These are phyloP conservation scores for Scheffersomyces stambukii DNA, from an alignment of 1,139 yeast genomes.

Conservation along the genomic window DNA sequence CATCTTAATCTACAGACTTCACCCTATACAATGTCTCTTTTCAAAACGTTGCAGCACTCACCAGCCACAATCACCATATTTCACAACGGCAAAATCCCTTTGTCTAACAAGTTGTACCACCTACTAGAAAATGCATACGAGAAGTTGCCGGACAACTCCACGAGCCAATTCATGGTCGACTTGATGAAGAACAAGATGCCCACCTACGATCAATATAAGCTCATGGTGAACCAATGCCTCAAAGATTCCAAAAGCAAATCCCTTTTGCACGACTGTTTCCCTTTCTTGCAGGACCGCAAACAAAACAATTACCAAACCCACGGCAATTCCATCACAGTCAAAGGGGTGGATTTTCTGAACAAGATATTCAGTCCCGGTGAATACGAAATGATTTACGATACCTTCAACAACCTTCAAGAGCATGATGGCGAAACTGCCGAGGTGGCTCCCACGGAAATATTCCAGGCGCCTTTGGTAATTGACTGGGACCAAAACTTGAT, in stretches of 20 bases:
- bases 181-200: constrained; percentile 40
- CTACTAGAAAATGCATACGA: constrained; percentile 29
- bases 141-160: constrained; percentile 15
- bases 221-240: constrained; percentile 26
- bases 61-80: constrained; percentile 44
- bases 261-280: constrained; percentile 32
- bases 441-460: constrained; percentile 31
- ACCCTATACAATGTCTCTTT: constrained; percentile 17
- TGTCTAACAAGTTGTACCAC: constrained; percentile 29
- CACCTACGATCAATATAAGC: constrained; percentile 39
- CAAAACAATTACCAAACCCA: constrained; percentile 8
- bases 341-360: constrained; percentile 25
- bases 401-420: constrained; percentile 29
- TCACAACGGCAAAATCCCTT: constrained; percentile 35
- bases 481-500: constrained; percentile 47
- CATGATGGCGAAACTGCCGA: constrained; percentile 16
- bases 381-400: constrained; percentile 37
- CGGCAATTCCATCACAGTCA: constrained; percentile 19
- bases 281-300: constrained; percentile 30
- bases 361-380: constrained; percentile 37
- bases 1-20: no score
- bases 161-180: constrained; percentile 29
- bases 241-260: constrained; percentile 21
- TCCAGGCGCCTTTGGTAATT: constrained; percentile 41
- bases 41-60: constrained; percentile 41